Conservation (phyloP, 1,284 basidiomycete species). For the Rhodotorula sp. region DNA sequence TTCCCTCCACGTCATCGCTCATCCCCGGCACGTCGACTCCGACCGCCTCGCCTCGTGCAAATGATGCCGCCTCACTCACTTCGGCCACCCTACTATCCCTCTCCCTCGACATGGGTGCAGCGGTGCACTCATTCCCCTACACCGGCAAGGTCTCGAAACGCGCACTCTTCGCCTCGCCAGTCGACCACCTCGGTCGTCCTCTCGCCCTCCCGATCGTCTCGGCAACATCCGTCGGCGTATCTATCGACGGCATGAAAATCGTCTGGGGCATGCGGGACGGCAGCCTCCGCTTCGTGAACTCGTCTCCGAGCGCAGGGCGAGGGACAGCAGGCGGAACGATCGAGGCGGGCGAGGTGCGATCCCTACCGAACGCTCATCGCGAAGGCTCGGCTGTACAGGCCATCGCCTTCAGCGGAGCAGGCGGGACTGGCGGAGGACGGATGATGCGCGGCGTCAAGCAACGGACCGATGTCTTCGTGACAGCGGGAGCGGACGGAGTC, state of each 20-base stretch:
- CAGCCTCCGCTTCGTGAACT: slow-evolving; percentile 22
- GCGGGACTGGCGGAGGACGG: slow-evolving; percentile 1
- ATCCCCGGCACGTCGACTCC: neutral
- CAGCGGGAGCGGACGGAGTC: slow-evolving; percentile 31
- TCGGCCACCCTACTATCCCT: slow-evolving; percentile 30
- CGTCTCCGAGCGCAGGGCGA: neutral
- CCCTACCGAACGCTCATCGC: slow-evolving; percentile 9
- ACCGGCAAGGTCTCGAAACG: slow-evolving; percentile 40
- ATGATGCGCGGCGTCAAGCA: neutral
- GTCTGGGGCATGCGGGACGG: slow-evolving; percentile 44
- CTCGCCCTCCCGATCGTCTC: slow-evolving; percentile 23
- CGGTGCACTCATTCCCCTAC: slow-evolving; percentile 41
- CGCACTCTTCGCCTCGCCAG: slow-evolving; percentile 35
- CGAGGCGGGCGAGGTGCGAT: slow-evolving; percentile 16
- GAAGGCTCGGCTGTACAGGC: slow-evolving; percentile 11
- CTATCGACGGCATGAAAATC: slow-evolving; percentile 30
- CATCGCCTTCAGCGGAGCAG: slow-evolving; percentile 20
- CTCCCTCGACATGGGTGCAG: slow-evolving; percentile 32
- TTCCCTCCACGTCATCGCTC: neutral
- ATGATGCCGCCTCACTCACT: neutral
- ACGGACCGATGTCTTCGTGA: slow-evolving; percentile 25
- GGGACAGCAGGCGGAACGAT: slow-evolving; percentile 13
- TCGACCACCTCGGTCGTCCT: slow-evolving; percentile 36
- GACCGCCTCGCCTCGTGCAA: neutral
- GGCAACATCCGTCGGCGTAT: slow-evolving; percentile 23